Evolutionary conservation across 495 filamentous ascomycete genomes (phyloP), one percentile per base, ranked within the genome.

Genomic region (Trichoderma asperelloides): DNA sequence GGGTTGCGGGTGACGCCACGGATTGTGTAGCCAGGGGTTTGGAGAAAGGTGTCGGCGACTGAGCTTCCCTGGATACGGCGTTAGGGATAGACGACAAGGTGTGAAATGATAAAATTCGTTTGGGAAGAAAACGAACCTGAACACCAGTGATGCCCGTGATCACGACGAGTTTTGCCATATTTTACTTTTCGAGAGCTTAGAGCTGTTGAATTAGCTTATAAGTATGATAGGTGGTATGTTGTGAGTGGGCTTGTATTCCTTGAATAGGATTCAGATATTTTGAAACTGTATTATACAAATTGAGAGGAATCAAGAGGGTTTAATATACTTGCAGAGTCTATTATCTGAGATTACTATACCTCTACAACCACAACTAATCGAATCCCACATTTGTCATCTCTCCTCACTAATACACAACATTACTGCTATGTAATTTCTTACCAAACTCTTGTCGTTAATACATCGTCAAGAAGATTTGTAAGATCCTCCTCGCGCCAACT

Each of bases 1-100:
- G 78, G 73, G 55, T 84, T 76, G 27, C 83, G 81, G 2, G 82
- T 84, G 60, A 82, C 68, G 18, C 78, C 83, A 43, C 83, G 77
- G 39, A 85, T 74, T 25, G 68, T 60, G 65, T 75, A 79, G 4
- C 27, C 28, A 8, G 47, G 47, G 51, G 76, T 73, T 27, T 70
- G 63, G 51, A 80, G 73, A 70, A 81, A 81, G 41, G 72, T 68
- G 4, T 73, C 68, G 25, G 74, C 78, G 25, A 82, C 78, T 9
- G 77, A 78, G 39, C 75, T 75, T 67, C 79, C 80, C 68, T 82
- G 80, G 66, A 16, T 18, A 51, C 6, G 18, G 11, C 0, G 47
- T 51, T 23, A 51, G n/a, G 9, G 23, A 51, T 7, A 0, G 21
- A 21, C 11, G 21, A 18, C 4, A 8, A 23, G 8, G 2, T 21